Percentiles rank a stretch among this genome's conserved stretches.
These are phyloP conservation scores for Candida tunisiensis DNA, from an alignment of 1,139 yeast genomes.

Conservation along the genomic window DNA sequence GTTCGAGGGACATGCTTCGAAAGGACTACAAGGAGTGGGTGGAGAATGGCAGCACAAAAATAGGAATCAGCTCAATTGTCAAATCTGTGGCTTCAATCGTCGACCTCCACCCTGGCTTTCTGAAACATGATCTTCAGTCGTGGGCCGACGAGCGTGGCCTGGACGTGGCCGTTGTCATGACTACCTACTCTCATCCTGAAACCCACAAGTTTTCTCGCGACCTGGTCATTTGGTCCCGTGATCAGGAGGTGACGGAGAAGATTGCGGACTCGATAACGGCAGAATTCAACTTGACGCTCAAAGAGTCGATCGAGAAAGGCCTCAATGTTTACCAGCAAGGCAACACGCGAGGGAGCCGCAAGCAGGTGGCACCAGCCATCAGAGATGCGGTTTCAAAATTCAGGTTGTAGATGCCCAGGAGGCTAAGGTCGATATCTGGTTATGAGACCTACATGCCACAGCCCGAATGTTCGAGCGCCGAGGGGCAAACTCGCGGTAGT, in stretches of 20 bases:
- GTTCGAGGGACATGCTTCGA: slow-evolving; percentile 41
- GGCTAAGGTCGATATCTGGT: slow-evolving; percentile 1
- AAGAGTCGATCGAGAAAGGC: slow-evolving; percentile 2
- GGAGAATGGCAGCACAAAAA: slow-evolving; percentile 22
- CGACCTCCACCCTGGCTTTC: slow-evolving; percentile 22
- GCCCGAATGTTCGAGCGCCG: slow-evolving; percentile 14
- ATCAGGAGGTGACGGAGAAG: slow-evolving; percentile 3
- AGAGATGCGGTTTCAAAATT: slow-evolving; percentile 8
- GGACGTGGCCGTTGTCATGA: slow-evolving; percentile 43
- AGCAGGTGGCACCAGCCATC: slow-evolving; percentile 61
- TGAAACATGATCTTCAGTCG: slow-evolving; percentile 21
- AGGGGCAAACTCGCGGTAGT: slow-evolving; percentile 21
- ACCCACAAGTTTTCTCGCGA: slow-evolving; percentile 37
- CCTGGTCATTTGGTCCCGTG: slow-evolving; percentile 23
- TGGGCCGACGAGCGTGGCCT: slow-evolving; percentile 26
- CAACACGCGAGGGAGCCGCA: slow-evolving; percentile 51
- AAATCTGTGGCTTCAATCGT: slow-evolving; percentile 45
- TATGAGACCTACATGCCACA: slow-evolving; percentile 19
- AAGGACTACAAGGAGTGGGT: slow-evolving; percentile 76
- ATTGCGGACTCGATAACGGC: slow-evolving; percentile 3
- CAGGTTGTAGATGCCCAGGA: neutral
- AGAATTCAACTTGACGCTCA: slow-evolving; percentile 3
- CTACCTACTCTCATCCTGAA: slow-evolving; percentile 35
- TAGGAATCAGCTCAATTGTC: slow-evolving; percentile 70
- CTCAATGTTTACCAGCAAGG: slow-evolving; percentile 6